Conservation (phyloP, 352 stramenopile genomes). For the Globisporangium spiculum region DNA sequence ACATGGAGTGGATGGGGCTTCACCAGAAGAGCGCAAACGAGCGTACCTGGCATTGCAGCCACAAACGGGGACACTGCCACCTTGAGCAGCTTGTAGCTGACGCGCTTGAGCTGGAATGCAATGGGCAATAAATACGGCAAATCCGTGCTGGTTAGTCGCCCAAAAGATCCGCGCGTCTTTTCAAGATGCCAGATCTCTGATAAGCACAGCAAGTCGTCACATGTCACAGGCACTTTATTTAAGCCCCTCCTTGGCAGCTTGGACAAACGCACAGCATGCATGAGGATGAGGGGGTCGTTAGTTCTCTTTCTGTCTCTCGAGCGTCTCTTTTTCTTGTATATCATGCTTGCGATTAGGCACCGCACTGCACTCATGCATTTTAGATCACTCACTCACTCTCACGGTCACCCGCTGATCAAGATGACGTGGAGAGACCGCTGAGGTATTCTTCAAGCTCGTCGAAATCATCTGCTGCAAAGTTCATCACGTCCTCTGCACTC, state of each 20-base stretch:
- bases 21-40: background rate
- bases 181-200: background rate
- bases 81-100: background rate
- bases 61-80: conserved; percentile 27
- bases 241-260: background rate
- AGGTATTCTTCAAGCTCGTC: conserved; percentile 88
- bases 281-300: conserved; percentile 1
- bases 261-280: background rate
- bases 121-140: background rate
- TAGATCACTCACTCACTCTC: background rate
- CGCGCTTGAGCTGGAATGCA: background rate
- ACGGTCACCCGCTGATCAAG: conserved; percentile 4
- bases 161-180: conserved; percentile 7
- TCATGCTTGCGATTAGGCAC: background rate
- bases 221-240: conserved; percentile 15
- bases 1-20: background rate
- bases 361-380: background rate
- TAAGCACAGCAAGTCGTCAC: conserved; percentile 6
- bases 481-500: conserved; percentile 63
- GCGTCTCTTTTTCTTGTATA: background rate
- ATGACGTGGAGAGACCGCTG: conserved; percentile 63
- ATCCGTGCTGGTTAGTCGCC: background rate
- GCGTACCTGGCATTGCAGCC: conserved; percentile 28
- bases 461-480: conserved; percentile 87
- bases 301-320: background rate